Evolutionary conservation across 306 rosid species (phyloP).

Genomic region (Dalbergia cochinchinensis): DNA sequence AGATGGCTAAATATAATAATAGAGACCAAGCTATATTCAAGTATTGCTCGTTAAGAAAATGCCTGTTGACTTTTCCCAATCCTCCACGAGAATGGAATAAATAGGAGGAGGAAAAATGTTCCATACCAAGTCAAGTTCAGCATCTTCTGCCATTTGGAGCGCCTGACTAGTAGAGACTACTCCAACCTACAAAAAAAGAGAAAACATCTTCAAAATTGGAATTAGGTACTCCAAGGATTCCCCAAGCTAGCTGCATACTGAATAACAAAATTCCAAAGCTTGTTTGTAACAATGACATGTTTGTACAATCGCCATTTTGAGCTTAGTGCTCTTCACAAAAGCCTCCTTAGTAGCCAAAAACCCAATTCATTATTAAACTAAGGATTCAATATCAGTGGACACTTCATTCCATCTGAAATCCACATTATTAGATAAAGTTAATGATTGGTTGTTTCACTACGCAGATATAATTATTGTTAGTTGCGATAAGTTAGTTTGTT

Average conservation of each 20-base stretch:
- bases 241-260: not conserved
- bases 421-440: not conserved
- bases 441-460: no score
- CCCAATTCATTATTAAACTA: not conserved
- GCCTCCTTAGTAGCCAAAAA: not conserved
- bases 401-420: not conserved
- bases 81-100: not conserved
- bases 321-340: not conserved
- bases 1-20: not conserved
- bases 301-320: not conserved
- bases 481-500: no score
- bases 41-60: no score
- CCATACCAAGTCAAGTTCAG: slow-evolving; percentile 84
- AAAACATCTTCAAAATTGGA: slow-evolving; percentile 35
- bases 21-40: not conserved
- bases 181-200: slow-evolving; percentile 70
- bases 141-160: slow-evolving; percentile 76
- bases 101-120: not conserved
- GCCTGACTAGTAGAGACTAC: slow-evolving; percentile 77
- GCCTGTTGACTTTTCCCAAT: not conserved
- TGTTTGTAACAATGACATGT: not conserved
- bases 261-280: slow-evolving; percentile 13
- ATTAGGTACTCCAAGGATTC: not conserved
- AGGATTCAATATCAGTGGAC: not conserved
- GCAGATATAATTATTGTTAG: no score